Percentiles rank a stretch among this genome's conserved stretches.
Conservation (phyloP, 306 rosid species). For the Sicyos edulis region DNA sequence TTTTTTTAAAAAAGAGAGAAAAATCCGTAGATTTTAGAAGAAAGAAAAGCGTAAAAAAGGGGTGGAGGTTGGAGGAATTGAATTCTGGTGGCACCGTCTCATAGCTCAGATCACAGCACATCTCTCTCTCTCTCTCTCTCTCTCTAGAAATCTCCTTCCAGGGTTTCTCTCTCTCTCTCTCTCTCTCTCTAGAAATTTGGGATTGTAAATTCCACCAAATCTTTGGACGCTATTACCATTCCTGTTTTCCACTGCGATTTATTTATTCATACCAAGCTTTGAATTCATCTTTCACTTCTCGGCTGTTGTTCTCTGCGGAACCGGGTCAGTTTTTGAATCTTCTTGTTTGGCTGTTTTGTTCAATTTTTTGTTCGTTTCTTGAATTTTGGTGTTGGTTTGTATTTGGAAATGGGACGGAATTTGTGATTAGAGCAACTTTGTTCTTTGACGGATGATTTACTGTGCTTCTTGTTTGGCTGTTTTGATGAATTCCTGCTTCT, state of each 20-base stretch:
- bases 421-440: too few relatives aligned
- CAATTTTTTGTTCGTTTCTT: neutral
- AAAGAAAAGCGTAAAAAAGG: too few relatives aligned
- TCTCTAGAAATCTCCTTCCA: constrained; percentile 7
- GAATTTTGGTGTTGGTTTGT: too few relatives aligned
- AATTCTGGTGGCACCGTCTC: too few relatives aligned
- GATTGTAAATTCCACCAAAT: constrained; percentile 15
- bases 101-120: too few relatives aligned
- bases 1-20: too few relatives aligned
- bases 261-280: constrained; percentile 22
- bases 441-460: too few relatives aligned
- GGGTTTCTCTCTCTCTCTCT: constrained; percentile 17
- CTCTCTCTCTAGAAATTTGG: neutral
- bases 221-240: neutral
- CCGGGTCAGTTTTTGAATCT: neutral
- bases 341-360: neutral
- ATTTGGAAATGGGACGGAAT: too few relatives aligned
- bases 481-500: neutral
- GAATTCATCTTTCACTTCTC: neutral
- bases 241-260: neutral
- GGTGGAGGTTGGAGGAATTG: too few relatives aligned
- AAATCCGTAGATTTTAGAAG: too few relatives aligned
- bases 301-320: neutral
- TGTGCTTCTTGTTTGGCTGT: neutral
- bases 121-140: too few relatives aligned